Base-by-base conservation (phyloP, 2,329 filamentous ascomycete species). In the Pseudogymnoascus pannorum region DNA sequence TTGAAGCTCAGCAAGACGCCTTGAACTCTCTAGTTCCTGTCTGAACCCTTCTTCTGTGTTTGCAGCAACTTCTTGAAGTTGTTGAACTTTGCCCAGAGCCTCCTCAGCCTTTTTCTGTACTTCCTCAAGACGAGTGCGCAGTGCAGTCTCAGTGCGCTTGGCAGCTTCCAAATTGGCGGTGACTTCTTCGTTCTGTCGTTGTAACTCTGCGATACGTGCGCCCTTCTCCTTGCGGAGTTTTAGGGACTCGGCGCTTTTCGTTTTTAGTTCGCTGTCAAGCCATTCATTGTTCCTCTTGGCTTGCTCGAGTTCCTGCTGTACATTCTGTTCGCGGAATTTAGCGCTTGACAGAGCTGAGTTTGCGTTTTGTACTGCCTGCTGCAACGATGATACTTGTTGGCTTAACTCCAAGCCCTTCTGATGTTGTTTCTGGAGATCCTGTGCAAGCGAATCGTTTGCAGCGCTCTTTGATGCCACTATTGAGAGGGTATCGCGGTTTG, bases 141-240 rank as follows among this genome's bases (percentile, higher is more conserved):
- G 82, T 26, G 89, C 84, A 63, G 89, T 85, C 71, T 97, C 92
- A 38, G 86, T 89, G 38, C 89, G 87, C 70, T 88, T 88, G 20
- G 96, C 77, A 8, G 88, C 83, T 61, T 96, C 91, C 59, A 92
- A 82, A 31, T 83, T 87, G 18, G 89, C 87, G 65, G 83, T 87
- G 48, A 88, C 85, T 67, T 99, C 94, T 67, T 97, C 93, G 67
- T 93, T 89, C 64, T 89, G 85, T 60, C 92, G 89, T 74, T 97
- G 90, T 26, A 99, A 83, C 69, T 95, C 90, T 7, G 92, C 84
- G 68, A 97, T 91, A 38, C 90, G 88, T 1, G 91, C 87, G 65
- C 90, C 90, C 80, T 97, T 97, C 72, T 99, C 94, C 72, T 96
- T 97, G 65, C 94, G 86, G 75, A 89, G 93, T 71, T 92, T 96